These are phyloP conservation scores for Hymenoscyphus albidus DNA, from an alignment of 2,329 filamentous ascomycete genomes.

Conservation along the genomic window DNA sequence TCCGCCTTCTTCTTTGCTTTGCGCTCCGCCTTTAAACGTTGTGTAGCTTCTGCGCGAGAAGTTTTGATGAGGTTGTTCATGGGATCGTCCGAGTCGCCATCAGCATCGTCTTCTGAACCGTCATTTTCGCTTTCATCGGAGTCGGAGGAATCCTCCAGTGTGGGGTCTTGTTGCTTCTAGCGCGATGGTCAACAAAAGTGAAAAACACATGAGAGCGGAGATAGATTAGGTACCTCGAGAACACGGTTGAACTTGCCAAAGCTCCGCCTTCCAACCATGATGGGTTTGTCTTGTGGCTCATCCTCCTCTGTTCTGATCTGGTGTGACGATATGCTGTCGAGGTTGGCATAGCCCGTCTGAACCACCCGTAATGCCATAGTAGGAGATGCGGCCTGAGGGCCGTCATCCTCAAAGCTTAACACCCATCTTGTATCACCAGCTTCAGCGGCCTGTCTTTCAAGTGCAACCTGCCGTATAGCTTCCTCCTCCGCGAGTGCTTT, in stretches of 20 bases:
- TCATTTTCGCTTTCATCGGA: constrained; percentile 35
- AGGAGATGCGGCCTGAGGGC: constrained; percentile 29
- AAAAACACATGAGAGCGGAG: not conserved
- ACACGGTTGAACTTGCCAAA: constrained; percentile 46
- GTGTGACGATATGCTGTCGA: constrained; percentile 38
- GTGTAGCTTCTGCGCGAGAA: constrained; percentile 42
- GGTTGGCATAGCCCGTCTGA: constrained; percentile 54
- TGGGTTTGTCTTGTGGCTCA: constrained; percentile 33
- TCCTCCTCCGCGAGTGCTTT: constrained; percentile 65
- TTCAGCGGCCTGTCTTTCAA: constrained; percentile 59
- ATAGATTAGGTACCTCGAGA: constrained; percentile 32
- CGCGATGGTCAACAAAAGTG: constrained; percentile 13
- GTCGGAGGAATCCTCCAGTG: constrained; percentile 36
- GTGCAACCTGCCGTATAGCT: constrained; percentile 55
- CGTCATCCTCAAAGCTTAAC: constrained; percentile 50
- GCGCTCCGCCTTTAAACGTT: constrained; percentile 41
- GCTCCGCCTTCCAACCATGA: constrained; percentile 42
- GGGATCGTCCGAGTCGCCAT: constrained; percentile 38
- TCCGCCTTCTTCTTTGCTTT: constrained; percentile 47
- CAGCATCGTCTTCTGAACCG: constrained; percentile 20
- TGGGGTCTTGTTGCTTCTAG: constrained; percentile 39
- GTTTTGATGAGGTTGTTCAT: constrained; percentile 43
- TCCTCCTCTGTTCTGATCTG: constrained; percentile 18
- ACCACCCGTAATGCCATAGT: constrained; percentile 52
- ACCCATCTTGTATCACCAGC: constrained; percentile 74